Evolutionary conservation across 2,329 filamentous ascomycete species (phyloP), one percentile per base, ranked within the genome.

Genomic region (Sporothrix brunneoviolacea): DNA sequence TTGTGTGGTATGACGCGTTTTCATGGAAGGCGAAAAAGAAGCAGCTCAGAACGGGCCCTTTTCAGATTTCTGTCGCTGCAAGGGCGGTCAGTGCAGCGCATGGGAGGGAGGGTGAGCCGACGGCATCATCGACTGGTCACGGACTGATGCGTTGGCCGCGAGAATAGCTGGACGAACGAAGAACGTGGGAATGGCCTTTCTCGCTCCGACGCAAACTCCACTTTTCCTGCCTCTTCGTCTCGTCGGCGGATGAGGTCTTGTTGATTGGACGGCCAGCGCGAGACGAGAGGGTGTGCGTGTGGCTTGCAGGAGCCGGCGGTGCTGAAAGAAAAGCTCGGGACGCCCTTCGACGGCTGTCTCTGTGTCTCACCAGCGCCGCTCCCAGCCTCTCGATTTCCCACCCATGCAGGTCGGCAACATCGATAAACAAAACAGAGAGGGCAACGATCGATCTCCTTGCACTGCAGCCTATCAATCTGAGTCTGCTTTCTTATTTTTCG

Each of bases 381-480:
- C 62, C 64, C 64, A 67, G 58, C 64, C 64, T 65, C 64, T 67
- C 60, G 55, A 62, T 62, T 67, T 64, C 57, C 38, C 52, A 44
- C 52, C 21, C 33, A n/a, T n/a, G n/a, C n/a, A n/a, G n/a, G n/a
- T n/a, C n/a, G n/a, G 18, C 24, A 22, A 48, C 8, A 9, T 24
- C 46, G 37, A 41, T 22, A 40, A 41, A 49, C 30, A 49, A 49
- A 42, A 42, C 21, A 33, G 21, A 38, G 10, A 21, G 19, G 22
- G 37, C 15, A 45, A 27, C n/a, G n/a, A n/a, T n/a, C n/a, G n/a
- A n/a, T n/a, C n/a, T n/a, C n/a, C n/a, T n/a, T n/a, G n/a, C n/a
- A n/a, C n/a, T n/a, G n/a, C n/a, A n/a, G n/a, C n/a, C n/a, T n/a
- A n/a, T n/a, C n/a, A n/a, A n/a, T n/a, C n/a, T n/a, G n/a, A n/a